Percentiles rank a stretch among this genome's conserved stretches.
Evolutionary conservation across 129 eudicot genomes (phyloP).

Genomic region (Saussurea involucrata): DNA sequence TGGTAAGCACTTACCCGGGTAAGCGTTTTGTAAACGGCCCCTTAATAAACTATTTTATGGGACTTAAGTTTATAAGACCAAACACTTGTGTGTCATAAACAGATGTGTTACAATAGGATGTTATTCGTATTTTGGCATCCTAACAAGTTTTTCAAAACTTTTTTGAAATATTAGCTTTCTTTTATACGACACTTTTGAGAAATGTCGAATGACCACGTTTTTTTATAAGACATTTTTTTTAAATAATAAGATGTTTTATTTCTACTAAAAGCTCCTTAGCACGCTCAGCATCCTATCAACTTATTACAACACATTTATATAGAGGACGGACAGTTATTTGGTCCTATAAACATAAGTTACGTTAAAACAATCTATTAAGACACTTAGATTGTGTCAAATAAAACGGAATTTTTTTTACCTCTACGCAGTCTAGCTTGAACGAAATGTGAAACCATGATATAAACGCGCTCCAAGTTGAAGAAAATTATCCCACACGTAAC

Average conservation of each 20-base stretch:
- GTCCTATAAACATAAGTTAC: background rate
- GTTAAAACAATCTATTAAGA: background rate
- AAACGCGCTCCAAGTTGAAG: conserved; percentile 64
- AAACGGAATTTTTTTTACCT: conserved; percentile 60
- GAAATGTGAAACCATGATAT: conserved; percentile 72
- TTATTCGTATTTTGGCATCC: background rate
- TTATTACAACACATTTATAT: background rate
- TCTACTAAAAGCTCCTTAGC: background rate
- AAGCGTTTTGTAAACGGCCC: too few relatives aligned
- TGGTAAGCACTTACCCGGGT: too few relatives aligned
- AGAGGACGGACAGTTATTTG: too few relatives aligned
- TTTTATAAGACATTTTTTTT: background rate
- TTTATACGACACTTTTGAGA: background rate
- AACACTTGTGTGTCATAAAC: background rate
- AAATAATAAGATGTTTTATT: background rate
- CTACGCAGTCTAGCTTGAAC: conserved; percentile 60
- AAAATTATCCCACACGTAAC: conserved; percentile 60
- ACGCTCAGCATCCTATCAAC: background rate
- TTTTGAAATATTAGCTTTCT: background rate
- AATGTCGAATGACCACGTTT: background rate
- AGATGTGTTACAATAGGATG: background rate
- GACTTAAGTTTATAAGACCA: background rate
- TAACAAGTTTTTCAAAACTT: background rate
- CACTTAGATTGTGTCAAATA: background rate
- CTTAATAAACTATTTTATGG: background rate